Conservation (phyloP, 805 yeast genomes). For the Metschnikowia cubensis region DNA sequence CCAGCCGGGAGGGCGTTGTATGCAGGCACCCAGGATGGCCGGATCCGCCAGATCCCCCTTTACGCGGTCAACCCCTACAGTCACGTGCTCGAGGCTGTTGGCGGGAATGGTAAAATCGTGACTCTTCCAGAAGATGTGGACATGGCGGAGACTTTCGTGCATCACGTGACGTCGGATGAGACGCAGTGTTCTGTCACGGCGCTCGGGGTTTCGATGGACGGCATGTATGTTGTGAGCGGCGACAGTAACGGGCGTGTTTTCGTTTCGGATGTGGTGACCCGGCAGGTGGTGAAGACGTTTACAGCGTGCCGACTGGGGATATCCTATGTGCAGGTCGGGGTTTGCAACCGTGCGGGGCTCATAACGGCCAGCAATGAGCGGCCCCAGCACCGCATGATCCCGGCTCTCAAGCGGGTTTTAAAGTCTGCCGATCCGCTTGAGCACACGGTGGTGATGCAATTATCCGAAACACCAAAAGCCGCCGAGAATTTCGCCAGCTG, state of each 20-base stretch:
- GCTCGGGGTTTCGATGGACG: slow-evolving; percentile 66
- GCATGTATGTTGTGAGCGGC: slow-evolving; percentile 68
- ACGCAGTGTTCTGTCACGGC: slow-evolving; percentile 40
- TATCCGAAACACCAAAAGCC: slow-evolving; percentile 22
- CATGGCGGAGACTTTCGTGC: slow-evolving; percentile 48
- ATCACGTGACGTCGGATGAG: slow-evolving; percentile 29
- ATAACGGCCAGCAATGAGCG: slow-evolving; percentile 24
- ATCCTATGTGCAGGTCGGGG: slow-evolving; percentile 24
- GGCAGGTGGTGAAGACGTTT: slow-evolving; percentile 61
- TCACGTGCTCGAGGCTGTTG: slow-evolving; percentile 53
- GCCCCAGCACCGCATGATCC: slow-evolving; percentile 47
- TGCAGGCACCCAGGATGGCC: slow-evolving; percentile 64
- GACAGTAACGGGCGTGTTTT: slow-evolving; percentile 66
- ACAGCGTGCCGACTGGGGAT: slow-evolving; percentile 38
- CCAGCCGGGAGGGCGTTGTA: slow-evolving; percentile 76
- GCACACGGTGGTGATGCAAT: slow-evolving; percentile 44
- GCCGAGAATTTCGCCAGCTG: slow-evolving; percentile 45
- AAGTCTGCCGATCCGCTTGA: slow-evolving; percentile 34
- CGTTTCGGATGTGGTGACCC: slow-evolving; percentile 65
- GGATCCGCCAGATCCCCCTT: slow-evolving; percentile 52
- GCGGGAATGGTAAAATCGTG: slow-evolving; percentile 51
- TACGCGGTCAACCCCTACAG: slow-evolving; percentile 34
- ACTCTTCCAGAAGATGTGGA: slow-evolving; percentile 51
- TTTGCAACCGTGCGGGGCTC: slow-evolving; percentile 21
- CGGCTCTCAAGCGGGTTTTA: slow-evolving; percentile 60